A percentile compares a stretch with the other conserved stretches of the same genome.
These are phyloP conservation scores for Aspergillus sp. DNA, from an alignment of 2,329 filamentous ascomycete genomes.

Conservation along the genomic window DNA sequence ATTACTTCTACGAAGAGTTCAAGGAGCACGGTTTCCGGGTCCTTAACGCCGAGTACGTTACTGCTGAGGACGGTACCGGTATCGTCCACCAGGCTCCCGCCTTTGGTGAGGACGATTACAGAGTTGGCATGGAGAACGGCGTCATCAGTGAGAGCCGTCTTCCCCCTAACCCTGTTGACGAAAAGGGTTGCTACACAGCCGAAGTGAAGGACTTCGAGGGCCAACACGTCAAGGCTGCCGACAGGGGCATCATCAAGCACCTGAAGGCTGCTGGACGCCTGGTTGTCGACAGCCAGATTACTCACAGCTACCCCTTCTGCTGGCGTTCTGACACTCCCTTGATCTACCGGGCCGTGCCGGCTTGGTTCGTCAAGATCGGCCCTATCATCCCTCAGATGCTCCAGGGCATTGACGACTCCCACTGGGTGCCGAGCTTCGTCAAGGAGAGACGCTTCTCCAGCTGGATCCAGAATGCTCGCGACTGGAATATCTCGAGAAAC, in stretches of 20 bases:
- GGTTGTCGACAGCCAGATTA: constrained; percentile 82
- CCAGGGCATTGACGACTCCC: constrained; percentile 82
- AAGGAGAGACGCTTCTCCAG: constrained; percentile 89
- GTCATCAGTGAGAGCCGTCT: constrained; percentile 74
- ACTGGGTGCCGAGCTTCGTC: constrained; percentile 89
- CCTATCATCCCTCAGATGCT: constrained; percentile 84
- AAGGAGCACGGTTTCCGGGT: constrained; percentile 82
- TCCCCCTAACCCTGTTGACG: constrained; percentile 90
- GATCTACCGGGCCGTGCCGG: constrained; percentile 87
- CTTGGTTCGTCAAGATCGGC: constrained; percentile 91
- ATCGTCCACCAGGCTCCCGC: constrained; percentile 93
- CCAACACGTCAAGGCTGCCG: constrained; percentile 86
- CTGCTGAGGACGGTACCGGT: constrained; percentile 84
- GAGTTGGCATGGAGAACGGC: constrained; percentile 72
- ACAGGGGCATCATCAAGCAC: constrained; percentile 89
- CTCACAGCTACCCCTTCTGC: constrained; percentile 91
- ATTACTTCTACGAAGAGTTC: constrained; percentile 88
- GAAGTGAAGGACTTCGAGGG: constrained; percentile 80
- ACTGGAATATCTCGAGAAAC: constrained; percentile 95
- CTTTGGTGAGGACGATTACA: constrained; percentile 96
- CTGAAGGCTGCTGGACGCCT: constrained; percentile 75
- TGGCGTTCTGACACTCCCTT: constrained; percentile 92
- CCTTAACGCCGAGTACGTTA: constrained; percentile 81
- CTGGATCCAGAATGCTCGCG: constrained; percentile 87
- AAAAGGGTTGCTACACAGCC: constrained; percentile 74